These are phyloP conservation scores for Thecaphora thlaspeos DNA, from an alignment of 1,284 basidiomycete species.

Conservation along the genomic window DNA sequence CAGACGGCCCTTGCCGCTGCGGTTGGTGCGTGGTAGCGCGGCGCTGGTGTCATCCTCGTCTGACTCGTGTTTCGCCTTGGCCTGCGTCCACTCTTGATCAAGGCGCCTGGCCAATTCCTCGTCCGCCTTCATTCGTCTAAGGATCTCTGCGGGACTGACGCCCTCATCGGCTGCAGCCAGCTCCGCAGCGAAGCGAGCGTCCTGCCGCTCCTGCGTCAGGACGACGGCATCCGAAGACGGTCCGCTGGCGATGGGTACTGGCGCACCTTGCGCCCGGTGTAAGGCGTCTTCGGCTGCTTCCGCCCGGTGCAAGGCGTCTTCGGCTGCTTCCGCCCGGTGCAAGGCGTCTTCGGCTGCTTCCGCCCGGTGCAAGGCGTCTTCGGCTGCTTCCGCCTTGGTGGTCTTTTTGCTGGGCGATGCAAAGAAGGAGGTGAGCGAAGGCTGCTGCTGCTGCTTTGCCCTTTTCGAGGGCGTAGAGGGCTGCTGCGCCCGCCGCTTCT, in stretches of 20 bases:
- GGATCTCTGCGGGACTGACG: conserved; percentile 8
- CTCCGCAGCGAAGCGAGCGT: conserved; percentile 24
- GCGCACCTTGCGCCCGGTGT: too few relatives aligned
- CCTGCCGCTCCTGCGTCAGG: conserved; percentile 16
- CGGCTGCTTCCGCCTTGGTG: background rate
- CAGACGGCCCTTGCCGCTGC: background rate
- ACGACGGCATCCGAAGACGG: background rate
- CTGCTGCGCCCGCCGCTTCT: conserved; percentile 14
- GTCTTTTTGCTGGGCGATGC: conserved; percentile 1
- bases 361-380: too few relatives aligned
- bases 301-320: too few relatives aligned
- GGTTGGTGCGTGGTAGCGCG: too few relatives aligned
- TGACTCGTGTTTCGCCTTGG: too few relatives aligned
- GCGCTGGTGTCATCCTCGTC: too few relatives aligned
- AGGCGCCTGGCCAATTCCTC: conserved; percentile 31
- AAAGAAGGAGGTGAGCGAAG: conserved; percentile 32
- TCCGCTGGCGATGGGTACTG: too few relatives aligned
- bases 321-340: background rate
- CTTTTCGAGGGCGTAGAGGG: conserved; percentile 27
- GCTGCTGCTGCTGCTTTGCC: conserved; percentile 15
- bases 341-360: background rate
- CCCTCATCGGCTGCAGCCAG: conserved; percentile 28
- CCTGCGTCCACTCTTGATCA: conserved; percentile 21
- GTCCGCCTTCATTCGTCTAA: conserved; percentile 15
- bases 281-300: too few relatives aligned